These are phyloP conservation scores for Daucus carota DNA, from an alignment of 129 eudicot genomes.

Conservation along the genomic window DNA sequence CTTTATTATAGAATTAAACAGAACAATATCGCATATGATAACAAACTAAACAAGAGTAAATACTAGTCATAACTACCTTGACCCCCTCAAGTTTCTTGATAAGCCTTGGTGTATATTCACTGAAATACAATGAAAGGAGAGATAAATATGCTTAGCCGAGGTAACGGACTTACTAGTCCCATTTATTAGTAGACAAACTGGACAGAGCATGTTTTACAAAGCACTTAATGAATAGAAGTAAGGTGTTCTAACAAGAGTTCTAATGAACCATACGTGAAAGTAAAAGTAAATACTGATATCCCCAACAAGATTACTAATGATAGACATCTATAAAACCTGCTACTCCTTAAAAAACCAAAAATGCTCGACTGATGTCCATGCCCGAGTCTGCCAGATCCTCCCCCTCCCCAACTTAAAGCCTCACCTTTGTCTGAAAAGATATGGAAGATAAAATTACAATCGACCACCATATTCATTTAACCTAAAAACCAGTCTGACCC, in stretches of 20 bases:
- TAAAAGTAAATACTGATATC: neutral
- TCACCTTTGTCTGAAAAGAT: slow-evolving; percentile 62
- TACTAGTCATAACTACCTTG: slow-evolving; percentile 40
- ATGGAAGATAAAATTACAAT: neutral
- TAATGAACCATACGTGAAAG: neutral
- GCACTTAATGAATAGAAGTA: neutral
- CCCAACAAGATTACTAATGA: slow-evolving; percentile 1
- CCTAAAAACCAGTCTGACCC: neutral
- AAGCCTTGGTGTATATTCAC: slow-evolving; percentile 91
- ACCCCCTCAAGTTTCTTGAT: slow-evolving; percentile 79
- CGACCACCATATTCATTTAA: neutral
- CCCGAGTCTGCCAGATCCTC: slow-evolving; percentile 90
- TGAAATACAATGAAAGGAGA: slow-evolving; percentile 24
- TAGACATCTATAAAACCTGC: slow-evolving; percentile 38
- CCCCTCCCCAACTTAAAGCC: slow-evolving; percentile 92
- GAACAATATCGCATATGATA: neutral
- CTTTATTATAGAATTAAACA: neutral
- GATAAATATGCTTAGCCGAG: neutral
- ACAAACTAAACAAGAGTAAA: neutral
- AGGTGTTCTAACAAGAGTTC: neutral
- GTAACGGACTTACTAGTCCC: no score
- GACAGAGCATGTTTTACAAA: neutral
- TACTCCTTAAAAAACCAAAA: slow-evolving; percentile 53
- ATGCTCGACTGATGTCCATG: slow-evolving; percentile 80
- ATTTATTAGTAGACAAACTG: neutral